Evolutionary conservation across 2,329 filamentous ascomycete genomes (phyloP), one percentile per base, ranked within the genome.

Genomic region (Alternaria sp.): DNA sequence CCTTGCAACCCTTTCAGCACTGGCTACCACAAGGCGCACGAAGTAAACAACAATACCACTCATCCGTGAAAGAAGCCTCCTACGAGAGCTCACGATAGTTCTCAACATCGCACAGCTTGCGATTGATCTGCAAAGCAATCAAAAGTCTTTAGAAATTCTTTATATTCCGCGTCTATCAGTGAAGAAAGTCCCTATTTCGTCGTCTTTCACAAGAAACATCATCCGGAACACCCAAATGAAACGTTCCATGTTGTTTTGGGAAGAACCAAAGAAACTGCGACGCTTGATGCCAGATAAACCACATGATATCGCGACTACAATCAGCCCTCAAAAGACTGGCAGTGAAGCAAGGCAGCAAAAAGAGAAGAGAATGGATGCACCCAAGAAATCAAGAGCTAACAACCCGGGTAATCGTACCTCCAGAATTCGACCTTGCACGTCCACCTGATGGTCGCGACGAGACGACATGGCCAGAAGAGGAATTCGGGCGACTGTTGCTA

Each of bases 401-500:
- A 51, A 77, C 72, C 55, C 72, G 70, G n/a, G 76, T 73, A 44
- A 72, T 69, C 21, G 70, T 70, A 25, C 70, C 67, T 44, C 76
- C 74, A 69, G 77, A 77, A 52, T 73, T 76, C 40, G 73, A 68
- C 51, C 77, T 73, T 53, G 72, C 71, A 61, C 72, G 68, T 56
- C 73, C 74, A 59, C 61, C 64, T 44, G 73, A 64, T 54, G 69
- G 63, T 32, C 76, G 76, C 47, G 72, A 67, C 63, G 71, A 71
- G 54, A 63, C 66, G 44, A 47, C 45, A 55, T 63, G 69, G 54
- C 76, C 73, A 58, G 79, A 74, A 57, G 79, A 74, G 56, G 79
- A 81, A 53, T 68, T 72, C 47, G 79, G 75, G 36, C 78, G 77
- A 68, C 77, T 80, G 72, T 80, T 81, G 74, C 79, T 81, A 50